Conservation (phyloP, 371 early-diverging fungal species). For the Funneliformis caledonium region DNA sequence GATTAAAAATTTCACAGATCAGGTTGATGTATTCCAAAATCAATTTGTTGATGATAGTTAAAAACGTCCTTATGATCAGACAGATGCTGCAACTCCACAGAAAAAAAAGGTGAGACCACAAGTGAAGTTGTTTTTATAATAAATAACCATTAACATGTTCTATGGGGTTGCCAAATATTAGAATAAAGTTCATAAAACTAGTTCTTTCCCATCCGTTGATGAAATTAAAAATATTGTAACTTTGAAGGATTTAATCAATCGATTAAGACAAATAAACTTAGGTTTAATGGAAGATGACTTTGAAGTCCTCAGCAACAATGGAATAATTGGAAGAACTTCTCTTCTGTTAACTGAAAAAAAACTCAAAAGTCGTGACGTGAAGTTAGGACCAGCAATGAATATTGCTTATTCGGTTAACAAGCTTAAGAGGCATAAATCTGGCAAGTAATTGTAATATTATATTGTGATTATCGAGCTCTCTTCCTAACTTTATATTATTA, state of each 20-base stretch:
- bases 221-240: slow-evolving; percentile 16
- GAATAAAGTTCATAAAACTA: background rate
- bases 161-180: background rate
- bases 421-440: background rate
- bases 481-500: no score
- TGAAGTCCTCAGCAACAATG: background rate
- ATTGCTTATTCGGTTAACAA: background rate
- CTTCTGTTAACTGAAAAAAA: background rate
- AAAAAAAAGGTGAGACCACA: background rate
- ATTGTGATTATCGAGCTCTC: no score
- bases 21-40: slow-evolving; percentile 33
- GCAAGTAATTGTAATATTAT: slow-evolving; percentile 7
- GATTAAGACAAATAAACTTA: slow-evolving; percentile 14
- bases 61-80: slow-evolving; percentile 11
- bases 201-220: slow-evolving; percentile 14
- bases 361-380: background rate
- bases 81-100: background rate
- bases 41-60: slow-evolving; percentile 23
- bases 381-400: background rate
- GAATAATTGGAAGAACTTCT: slow-evolving; percentile 9
- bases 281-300: slow-evolving; percentile 8
- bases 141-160: background rate
- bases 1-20: slow-evolving; percentile 10
- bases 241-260: slow-evolving; percentile 13
- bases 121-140: background rate